Evolutionary conservation across 169 alveolate genomes (phyloP), one percentile per base, ranked within the genome.

Genomic region (Theileria orientalis): DNA sequence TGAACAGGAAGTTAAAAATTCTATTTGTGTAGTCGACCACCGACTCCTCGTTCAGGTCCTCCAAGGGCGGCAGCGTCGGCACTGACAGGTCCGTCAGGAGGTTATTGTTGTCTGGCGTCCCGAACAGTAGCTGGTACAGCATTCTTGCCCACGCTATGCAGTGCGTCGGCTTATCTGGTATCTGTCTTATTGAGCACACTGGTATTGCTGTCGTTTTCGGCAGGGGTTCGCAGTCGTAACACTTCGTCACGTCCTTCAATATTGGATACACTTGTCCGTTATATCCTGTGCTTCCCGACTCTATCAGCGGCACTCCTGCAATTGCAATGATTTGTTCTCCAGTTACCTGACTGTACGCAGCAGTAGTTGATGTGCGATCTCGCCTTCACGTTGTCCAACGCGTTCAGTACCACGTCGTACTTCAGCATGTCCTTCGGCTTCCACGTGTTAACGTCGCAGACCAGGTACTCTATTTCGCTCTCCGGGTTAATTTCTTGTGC

Each of bases 121-220:
- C 94, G 66, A 84, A 92, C 71, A 90, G 67, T 25, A 70, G 84
- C 76, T 94, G 97, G 73, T 92, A 94, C 29, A 96, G 92, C 47
- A 90, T 85, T 75, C 96, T 94, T 14, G 97, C 98, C 98, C 99
- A 98, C 46, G 97, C 99, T 9, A 98, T 93, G 88, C 99, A 97
- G 85, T 98, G 99, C 73, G 96, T 98, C 42, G 99, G 97, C 83
- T 94, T 94, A 46, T 97, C 97, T 27, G 99, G 99, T n/a, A 95
- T 94, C 70, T 96, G 95, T 42, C 99, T 94, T 25, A 98, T 95
- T 23, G 99, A 97, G 70, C 99, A 98, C 41, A 98, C 97, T 3
- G 99, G 99, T 54, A 90, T 96, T 30, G 93, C 74, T 87, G 94
- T 94, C 56, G 90, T 92, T 51, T 88, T 78, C 0, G 96, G 94